These are phyloP conservation scores for Metschnikowia gruessii DNA, from an alignment of 805 yeast species.

Conservation along the genomic window DNA sequence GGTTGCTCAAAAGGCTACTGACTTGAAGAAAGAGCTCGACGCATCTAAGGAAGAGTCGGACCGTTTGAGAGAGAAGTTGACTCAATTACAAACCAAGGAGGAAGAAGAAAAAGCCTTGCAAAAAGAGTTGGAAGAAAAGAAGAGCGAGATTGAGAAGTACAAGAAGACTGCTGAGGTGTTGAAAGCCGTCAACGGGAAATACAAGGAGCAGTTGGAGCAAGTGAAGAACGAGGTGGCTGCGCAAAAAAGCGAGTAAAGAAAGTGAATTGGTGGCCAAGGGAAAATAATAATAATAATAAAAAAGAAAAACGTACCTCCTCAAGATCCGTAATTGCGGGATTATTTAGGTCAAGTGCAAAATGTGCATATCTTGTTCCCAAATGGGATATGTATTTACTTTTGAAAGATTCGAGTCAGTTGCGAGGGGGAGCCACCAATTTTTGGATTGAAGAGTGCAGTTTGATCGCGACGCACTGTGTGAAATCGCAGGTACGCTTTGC, in stretches of 20 bases:
- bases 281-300: not conserved
- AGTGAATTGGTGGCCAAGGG: not conserved
- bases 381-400: no score
- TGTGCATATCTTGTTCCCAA: no score
- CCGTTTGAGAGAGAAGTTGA: slow-evolving; percentile 3
- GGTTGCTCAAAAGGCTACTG: not conserved
- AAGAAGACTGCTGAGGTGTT: slow-evolving; percentile 4
- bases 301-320: no score
- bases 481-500: no score
- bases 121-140: slow-evolving; percentile 7
- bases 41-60: slow-evolving; percentile 1
- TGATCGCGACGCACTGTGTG: no score
- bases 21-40: slow-evolving; percentile 1
- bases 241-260: not conserved
- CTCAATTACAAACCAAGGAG: slow-evolving; percentile 6
- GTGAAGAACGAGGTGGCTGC: slow-evolving; percentile 1
- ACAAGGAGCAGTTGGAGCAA: slow-evolving; percentile 7
- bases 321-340: no score
- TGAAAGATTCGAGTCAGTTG: no score
- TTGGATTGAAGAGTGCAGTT: no score
- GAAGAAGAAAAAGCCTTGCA: slow-evolving; percentile 2
- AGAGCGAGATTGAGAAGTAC: slow-evolving; percentile 2
- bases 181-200: slow-evolving; percentile 4
- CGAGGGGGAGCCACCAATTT: no score
- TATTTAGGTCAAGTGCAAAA: no score